Base-by-base conservation (phyloP, 805 yeast genomes). In the Myxozyma kluyveri region DNA sequence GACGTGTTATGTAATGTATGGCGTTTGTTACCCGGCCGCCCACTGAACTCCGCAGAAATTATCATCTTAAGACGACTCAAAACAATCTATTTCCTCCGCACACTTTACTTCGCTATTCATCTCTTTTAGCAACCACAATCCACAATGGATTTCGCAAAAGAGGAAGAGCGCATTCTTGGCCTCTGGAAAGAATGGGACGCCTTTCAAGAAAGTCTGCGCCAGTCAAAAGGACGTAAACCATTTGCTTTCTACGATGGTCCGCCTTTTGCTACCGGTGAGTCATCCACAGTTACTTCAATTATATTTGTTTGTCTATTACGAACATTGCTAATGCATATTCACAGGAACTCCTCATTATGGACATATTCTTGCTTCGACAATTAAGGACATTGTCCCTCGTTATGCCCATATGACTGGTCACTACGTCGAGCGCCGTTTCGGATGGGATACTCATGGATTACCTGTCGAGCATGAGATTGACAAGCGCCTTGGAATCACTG, bases 381-480 rank as follows among this genome's bases (percentile, higher is more conserved):
- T 90, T 65, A 93, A 56, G 53, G 99, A 93, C 74, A 88, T 93
- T 61, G 91, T 93, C 50, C 99, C 99, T 50, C 81, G 99, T 68
- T 93, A 88, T 67, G 98, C 98, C 54, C 86, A 95, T 59, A 91
- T 93, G 99, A 91, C 86, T 63, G 99, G 99, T 19, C 84, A 81
- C 71, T 88, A 85, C 64, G 99, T 93, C 39, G 96, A 88, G 72
- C 87, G 99, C 74, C 81, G 98, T 65, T 93, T 93, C 61, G 99
- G 99, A 57, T 93, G 99, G 99, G 99, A 93, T 73, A 93, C 99
- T 50, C 99, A 93, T 70, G 99, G 99, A 52, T 81, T 93, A 60
- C 99, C 99, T 45, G 88, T 93, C 52, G 99, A 93, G 75, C 96
- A 93, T 70, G 96, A 91, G 72, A 93, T 93, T 65, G 99, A 93